Evolutionary conservation across 441 rosid species (phyloP), one percentile per base, ranked within the genome.

Genomic region (Croton setiger): DNA sequence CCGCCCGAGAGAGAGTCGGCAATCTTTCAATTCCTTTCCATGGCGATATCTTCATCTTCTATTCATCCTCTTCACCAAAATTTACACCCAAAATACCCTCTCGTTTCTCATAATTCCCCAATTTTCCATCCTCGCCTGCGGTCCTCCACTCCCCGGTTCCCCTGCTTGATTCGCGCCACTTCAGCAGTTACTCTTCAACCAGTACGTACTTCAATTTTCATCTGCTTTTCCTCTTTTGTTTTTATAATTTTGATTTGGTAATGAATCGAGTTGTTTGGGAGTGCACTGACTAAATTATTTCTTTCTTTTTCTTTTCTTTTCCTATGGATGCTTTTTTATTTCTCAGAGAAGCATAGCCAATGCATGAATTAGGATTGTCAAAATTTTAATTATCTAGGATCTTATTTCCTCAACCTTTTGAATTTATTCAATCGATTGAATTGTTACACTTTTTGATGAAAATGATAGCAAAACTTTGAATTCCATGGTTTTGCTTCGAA

Each of bases 21-120:
- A n/a, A 11, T 35, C 15, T 62, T 7, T 39, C 43, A 27, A 27
- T 27, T 27, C 43, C 9, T 39, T 35, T 39, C 54, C 23, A 86
- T 83, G 86, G 81, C 96, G 3, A 72, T 84, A 68, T 75, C 87
- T 76, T 77, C 87, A 31, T 73, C 82, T 3, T 79, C 85, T 64
- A 33, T 63, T 70, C 72, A 67, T 70, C 74, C 73, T 47, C 78
- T 82, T 67, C 82, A 76, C 36, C 83, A 80, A 49, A 71, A 80
- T 20, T 27, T 75, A 4, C 64, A 68, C 79, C 79, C 80, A 4
- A 83, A 79, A 54, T 70, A 52, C 72, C 77, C 82, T 74, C 66
- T 18, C 43, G 76, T 78, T 72, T 78, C 82, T 75, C 76, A 52
- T 31, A 48, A 23, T 76, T 72, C 71, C 5, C 82, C 35, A 11